A percentile compares a stretch with the other conserved stretches of the same genome.
These are phyloP conservation scores for Melampsora occidentalis DNA, from an alignment of 1,284 basidiomycete genomes.

Conservation along the genomic window DNA sequence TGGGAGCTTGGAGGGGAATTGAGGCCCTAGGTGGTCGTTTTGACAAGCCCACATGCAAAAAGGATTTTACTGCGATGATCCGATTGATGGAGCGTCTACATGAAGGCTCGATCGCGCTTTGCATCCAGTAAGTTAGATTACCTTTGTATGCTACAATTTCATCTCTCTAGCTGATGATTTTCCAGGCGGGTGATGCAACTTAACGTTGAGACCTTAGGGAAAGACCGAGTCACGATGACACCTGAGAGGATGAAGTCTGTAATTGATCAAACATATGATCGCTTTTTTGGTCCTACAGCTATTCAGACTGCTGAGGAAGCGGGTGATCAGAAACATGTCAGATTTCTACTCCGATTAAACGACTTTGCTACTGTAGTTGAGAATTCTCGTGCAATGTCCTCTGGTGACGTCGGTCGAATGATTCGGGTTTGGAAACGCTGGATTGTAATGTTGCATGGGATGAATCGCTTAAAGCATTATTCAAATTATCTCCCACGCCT, in stretches of 20 bases:
- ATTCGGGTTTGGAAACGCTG: slow-evolving; percentile 7
- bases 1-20: too few species aligned
- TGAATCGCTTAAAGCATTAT: not conserved
- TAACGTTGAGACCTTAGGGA: too few species aligned
- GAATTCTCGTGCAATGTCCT: not conserved
- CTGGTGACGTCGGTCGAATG: slow-evolving; percentile 5
- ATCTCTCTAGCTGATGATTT: too few species aligned
- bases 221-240: too few species aligned
- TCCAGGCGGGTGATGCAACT: too few species aligned
- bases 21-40: too few species aligned
- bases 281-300: not conserved
- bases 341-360: not conserved
- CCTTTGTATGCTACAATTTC: too few species aligned
- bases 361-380: slow-evolving; percentile 11
- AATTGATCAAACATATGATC: not conserved
- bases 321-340: not conserved
- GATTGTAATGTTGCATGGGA: slow-evolving; percentile 2
- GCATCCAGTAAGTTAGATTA: too few species aligned
- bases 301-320: not conserved
- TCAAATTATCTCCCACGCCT: slow-evolving; percentile 7
- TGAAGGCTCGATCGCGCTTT: too few species aligned
- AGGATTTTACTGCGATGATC: too few species aligned
- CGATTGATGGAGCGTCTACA: too few species aligned
- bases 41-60: too few species aligned
- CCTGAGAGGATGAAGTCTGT: not conserved